Conservation (phyloP, 208 protist species). For the Angomonas deanei region DNA sequence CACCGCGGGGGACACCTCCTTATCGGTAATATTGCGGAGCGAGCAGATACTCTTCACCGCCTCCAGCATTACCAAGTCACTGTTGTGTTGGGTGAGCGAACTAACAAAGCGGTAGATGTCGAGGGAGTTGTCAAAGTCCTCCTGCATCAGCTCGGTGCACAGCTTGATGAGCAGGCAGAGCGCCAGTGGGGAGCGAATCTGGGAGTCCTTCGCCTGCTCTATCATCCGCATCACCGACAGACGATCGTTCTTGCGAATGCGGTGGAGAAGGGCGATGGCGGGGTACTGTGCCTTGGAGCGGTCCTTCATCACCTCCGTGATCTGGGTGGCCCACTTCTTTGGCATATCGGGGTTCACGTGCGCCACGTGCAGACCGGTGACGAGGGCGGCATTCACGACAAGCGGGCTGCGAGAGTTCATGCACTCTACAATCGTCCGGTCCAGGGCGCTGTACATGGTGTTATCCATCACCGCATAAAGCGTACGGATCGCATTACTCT, state of each 20-base stretch:
- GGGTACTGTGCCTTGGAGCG: conserved; percentile 96
- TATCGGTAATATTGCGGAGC: conserved; percentile 78
- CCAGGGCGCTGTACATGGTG: conserved; percentile 92
- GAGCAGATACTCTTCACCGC: conserved; percentile 94
- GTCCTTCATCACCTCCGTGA: conserved; percentile 88
- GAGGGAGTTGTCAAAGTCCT: conserved; percentile 69
- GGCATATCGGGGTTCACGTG: conserved; percentile 79
- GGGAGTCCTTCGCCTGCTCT: conserved; percentile 67
- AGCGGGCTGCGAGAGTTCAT: conserved; percentile 94
- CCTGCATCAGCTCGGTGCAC: conserved; percentile 88
- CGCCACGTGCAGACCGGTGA: conserved; percentile 96
- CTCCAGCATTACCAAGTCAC: conserved; percentile 97
- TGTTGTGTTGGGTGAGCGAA: conserved; percentile 86
- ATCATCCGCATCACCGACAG: conserved; percentile 95
- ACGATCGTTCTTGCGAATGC: conserved; percentile 94
- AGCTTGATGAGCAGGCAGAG: conserved; percentile 95
- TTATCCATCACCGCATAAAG: conserved; percentile 95
- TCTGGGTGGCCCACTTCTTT: conserved; percentile 94
- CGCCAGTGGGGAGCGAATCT: conserved; percentile 91
- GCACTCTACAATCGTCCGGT: conserved; percentile 96
- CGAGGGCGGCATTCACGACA: conserved; percentile 95
- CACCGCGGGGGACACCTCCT: conserved; percentile 91
- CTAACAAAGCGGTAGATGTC: conserved; percentile 92
- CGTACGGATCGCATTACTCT: conserved; percentile 92
- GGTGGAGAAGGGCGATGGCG: conserved; percentile 94